Percentiles rank a stretch among this genome's conserved stretches.
phyloP scores from a whole-genome alignment of 805 yeast genomes.

The Lachancea dasiensis region DNA sequence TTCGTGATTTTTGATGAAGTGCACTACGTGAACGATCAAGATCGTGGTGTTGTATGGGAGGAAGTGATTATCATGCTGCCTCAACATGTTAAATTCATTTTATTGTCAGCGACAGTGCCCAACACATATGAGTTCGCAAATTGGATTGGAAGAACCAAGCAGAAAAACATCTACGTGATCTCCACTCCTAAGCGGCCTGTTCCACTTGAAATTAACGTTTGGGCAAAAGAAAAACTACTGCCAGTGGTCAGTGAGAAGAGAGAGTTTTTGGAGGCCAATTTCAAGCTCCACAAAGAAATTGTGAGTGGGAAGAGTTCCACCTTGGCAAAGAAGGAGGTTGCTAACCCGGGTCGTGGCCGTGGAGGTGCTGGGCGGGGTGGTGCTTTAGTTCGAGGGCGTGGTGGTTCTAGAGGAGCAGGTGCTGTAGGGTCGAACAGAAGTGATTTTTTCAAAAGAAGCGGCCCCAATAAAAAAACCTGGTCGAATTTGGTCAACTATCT shows the following conservation, averaged over 20 bases:
- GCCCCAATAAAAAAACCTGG: constrained; percentile 80
- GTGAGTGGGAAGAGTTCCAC: constrained; percentile 39
- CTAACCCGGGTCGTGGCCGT: constrained; percentile 22
- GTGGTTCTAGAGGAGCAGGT: constrained; percentile 38
- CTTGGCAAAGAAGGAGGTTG: constrained; percentile 24
- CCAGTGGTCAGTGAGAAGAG: constrained; percentile 73
- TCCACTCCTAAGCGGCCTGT: constrained; percentile 96
- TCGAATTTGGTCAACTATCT: constrained; percentile 62
- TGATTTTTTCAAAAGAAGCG: constrained; percentile 44
- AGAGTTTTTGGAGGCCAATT: constrained; percentile 60
- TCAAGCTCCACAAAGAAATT: constrained; percentile 50
- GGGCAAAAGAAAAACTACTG: constrained; percentile 70
- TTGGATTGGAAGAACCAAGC: constrained; percentile 97
- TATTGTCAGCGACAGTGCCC: constrained; percentile 97
- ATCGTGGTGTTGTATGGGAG: constrained; percentile 99
- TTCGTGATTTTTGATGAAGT: constrained; percentile 97
- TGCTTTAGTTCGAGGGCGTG: constrained; percentile 28
- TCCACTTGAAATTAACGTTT: constrained; percentile 79
- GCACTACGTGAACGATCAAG: constrained; percentile 94
- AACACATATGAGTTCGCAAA: constrained; percentile 95
- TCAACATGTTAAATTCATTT: constrained; percentile 86
- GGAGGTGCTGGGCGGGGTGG: constrained; percentile 27
- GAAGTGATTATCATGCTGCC: constrained; percentile 98
- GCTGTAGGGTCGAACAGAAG: constrained; percentile 33
- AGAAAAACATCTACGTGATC: constrained; percentile 91